Conservation (phyloP, 805 yeast genomes). For the Schizosaccharomyces octosporus region DNA sequence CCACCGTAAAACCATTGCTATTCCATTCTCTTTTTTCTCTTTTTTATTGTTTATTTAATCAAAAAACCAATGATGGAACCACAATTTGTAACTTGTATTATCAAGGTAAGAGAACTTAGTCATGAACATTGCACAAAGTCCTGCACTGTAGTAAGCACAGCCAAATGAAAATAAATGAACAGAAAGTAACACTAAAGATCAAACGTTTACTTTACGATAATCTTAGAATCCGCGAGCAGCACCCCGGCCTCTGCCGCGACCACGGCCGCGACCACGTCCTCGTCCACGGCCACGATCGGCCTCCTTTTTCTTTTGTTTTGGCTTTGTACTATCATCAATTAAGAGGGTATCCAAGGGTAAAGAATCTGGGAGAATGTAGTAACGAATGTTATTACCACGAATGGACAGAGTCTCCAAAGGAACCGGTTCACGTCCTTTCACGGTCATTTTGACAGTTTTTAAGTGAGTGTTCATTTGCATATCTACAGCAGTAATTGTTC, state of each 20-base stretch:
- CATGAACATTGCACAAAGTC: no score
- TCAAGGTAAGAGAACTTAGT: not conserved
- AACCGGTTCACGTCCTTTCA: slow-evolving; percentile 43
- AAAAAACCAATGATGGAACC: not conserved
- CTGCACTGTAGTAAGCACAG: no score
- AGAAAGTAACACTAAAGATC: no score
- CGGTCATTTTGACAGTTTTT: slow-evolving; percentile 56
- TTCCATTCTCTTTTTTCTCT: no score
- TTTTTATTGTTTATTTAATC: not conserved
- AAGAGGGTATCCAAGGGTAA: slow-evolving; percentile 33
- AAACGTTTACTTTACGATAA: no score
- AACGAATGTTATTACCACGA: slow-evolving; percentile 72
- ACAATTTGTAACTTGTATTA: not conserved
- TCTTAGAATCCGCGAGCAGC: not conserved
- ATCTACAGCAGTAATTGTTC: slow-evolving; percentile 61
- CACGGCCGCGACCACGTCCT: slow-evolving; percentile 11
- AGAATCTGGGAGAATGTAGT: slow-evolving; percentile 64
- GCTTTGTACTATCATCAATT: slow-evolving; percentile 21
- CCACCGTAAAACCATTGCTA: no score
- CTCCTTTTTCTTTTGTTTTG: slow-evolving; percentile 11
- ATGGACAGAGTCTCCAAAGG: slow-evolving; percentile 55
- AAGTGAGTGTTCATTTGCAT: slow-evolving; percentile 78
- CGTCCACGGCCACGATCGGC: slow-evolving; percentile 10
- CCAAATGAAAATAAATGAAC: no score
- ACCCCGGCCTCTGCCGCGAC: slow-evolving; percentile 5